Conservation (phyloP, 2,329 filamentous ascomycete genomes). For the Nectriaceae sp. region DNA sequence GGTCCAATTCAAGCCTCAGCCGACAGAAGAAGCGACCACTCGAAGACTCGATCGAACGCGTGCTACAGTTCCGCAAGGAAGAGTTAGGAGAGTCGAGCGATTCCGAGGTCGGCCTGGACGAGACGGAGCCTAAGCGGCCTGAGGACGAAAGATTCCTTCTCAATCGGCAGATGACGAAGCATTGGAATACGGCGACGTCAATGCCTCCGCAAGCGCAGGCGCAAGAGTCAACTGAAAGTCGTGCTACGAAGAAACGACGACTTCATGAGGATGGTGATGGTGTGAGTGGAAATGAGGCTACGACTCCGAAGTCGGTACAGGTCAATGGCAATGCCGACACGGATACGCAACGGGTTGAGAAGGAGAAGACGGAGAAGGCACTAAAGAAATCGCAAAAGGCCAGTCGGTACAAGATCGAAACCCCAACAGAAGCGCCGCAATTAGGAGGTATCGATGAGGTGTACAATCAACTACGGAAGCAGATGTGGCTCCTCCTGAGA, state of each 20-base stretch:
- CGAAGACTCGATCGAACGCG: constrained; percentile 83
- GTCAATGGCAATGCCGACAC: constrained; percentile 15
- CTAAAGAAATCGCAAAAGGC: constrained; percentile 34
- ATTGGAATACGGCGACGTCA: constrained; percentile 34
- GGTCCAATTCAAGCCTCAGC: constrained; percentile 84
- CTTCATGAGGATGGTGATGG: constrained; percentile 32
- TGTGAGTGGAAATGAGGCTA: constrained; percentile 9
- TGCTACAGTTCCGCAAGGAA: constrained; percentile 72
- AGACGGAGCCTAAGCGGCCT: constrained; percentile 32
- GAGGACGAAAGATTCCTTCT: constrained; percentile 41
- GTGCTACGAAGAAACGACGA: constrained; percentile 35
- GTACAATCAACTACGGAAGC: constrained; percentile 20
- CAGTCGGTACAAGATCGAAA: constrained; percentile 34
- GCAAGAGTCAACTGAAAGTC: constrained; percentile 20
- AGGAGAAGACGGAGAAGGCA: constrained; percentile 29
- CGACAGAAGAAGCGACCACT: constrained; percentile 79
- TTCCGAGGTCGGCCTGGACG: constrained; percentile 51
- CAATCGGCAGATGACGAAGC: constrained; percentile 44
- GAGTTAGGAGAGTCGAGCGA: constrained; percentile 58
- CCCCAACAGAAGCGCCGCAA: constrained; percentile 16
- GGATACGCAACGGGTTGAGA: constrained; percentile 20
- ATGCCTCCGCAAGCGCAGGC: constrained; percentile 1
- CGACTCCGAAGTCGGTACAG: constrained; percentile 18
- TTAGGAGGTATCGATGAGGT: constrained; percentile 35
- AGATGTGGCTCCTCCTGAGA: constrained; percentile 19